Percentiles rank a stretch among this genome's conserved stretches.
phyloP scores from a whole-genome alignment of 1,284 basidiomycete genomes.

The Cryptococcus hybrid region DNA sequence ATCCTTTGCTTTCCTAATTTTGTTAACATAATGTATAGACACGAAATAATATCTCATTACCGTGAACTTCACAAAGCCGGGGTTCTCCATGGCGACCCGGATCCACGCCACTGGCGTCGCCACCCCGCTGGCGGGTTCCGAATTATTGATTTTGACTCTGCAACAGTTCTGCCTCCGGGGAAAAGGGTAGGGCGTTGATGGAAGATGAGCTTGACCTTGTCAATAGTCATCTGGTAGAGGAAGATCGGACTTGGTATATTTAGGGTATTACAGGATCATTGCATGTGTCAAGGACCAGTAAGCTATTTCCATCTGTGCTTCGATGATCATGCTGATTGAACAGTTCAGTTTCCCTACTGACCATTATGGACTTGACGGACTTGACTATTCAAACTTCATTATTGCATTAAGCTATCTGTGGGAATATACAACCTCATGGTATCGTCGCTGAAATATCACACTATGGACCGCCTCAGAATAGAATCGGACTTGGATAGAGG shows the following conservation, averaged over 20 bases:
- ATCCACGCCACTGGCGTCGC: not conserved
- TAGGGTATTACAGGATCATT: not conserved
- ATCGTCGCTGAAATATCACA: no score
- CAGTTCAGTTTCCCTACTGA: no score
- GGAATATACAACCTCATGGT: no score
- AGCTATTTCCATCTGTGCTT: no score
- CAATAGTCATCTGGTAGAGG: not conserved
- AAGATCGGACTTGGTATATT: not conserved
- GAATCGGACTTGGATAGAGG: no score
- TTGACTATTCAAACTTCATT: no score
- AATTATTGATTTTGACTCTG: not conserved
- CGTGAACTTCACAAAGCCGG: not conserved
- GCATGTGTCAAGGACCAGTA: no score
- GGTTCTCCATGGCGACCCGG: not conserved
- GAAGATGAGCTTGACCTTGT: constrained; percentile 1
- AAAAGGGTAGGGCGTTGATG: not conserved
- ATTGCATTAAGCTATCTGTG: no score
- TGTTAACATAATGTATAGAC: not conserved
- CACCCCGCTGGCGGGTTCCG: not conserved
- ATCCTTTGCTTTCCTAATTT: not conserved
- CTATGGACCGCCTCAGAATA: no score
- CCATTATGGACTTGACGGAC: no score
- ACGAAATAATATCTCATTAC: not conserved
- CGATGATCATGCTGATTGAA: no score
- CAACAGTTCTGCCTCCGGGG: not conserved